Evolutionary conservation across 1,139 yeast species (phyloP).

Genomic region (Suhomyces anneliseae): DNA sequence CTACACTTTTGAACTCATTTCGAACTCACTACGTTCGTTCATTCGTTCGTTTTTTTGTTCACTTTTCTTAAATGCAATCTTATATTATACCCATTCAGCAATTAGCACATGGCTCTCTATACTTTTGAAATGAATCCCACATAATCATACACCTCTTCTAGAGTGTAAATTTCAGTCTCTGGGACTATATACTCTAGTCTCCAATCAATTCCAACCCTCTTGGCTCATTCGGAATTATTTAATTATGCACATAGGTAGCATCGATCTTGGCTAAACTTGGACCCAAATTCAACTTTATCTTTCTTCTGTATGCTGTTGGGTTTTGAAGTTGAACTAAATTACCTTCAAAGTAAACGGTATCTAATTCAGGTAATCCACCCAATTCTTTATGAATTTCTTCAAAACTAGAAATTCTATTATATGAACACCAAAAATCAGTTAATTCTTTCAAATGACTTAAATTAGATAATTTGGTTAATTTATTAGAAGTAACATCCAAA

Average conservation of each 20-base stretch:
- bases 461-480: conserved; percentile 60
- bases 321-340: conserved; percentile 79
- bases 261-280: conserved; percentile 83
- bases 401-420: conserved; percentile 67
- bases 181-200: too few species aligned
- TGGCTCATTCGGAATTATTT: background rate
- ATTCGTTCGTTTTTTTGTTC: too few species aligned
- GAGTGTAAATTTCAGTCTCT: too few species aligned
- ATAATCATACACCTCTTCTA: too few species aligned
- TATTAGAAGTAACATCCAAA: conserved; percentile 80
- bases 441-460: conserved; percentile 63
- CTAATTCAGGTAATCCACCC: conserved; percentile 61
- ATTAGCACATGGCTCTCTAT: too few species aligned
- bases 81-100: too few species aligned
- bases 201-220: too few species aligned
- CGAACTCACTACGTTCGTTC: too few species aligned
- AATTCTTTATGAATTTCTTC: conserved; percentile 68
- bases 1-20: too few species aligned
- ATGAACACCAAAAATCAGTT: conserved; percentile 94
- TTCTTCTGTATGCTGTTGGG: conserved; percentile 82
- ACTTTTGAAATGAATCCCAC: too few species aligned
- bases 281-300: conserved; percentile 70
- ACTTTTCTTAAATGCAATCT: too few species aligned
- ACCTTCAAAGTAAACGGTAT: conserved; percentile 94
- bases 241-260: conserved; percentile 64